Conservation (phyloP, 1,284 basidiomycete genomes). For the Schizophyllum amplum region DNA sequence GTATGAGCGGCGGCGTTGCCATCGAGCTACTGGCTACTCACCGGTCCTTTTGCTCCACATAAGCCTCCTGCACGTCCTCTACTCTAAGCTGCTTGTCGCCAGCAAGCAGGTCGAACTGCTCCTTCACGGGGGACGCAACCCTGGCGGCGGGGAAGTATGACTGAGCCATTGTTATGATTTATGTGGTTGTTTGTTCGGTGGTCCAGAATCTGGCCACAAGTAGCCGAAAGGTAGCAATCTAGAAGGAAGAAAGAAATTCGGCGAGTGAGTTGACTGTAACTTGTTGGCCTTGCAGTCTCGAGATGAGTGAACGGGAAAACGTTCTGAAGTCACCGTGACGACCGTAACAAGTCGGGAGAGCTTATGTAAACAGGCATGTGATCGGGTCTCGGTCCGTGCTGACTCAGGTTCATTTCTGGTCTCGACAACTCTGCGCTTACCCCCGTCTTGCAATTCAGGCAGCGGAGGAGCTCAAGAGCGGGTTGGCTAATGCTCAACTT, state of each 20-base stretch:
- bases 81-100: slow-evolving; percentile 41
- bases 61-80: slow-evolving; percentile 67
- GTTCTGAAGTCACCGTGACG: not conserved
- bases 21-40: slow-evolving; percentile 26
- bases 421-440: too few relatives aligned
- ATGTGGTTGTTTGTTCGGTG: not conserved
- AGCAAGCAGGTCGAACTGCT: not conserved
- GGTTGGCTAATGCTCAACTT: too few relatives aligned
- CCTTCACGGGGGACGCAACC: not conserved
- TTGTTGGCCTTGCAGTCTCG: not conserved
- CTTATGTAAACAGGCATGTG: not conserved
- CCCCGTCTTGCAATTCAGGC: too few relatives aligned
- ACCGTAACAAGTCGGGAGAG: not conserved
- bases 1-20: not conserved
- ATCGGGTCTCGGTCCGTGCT: too few relatives aligned
- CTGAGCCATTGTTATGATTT: not conserved
- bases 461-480: too few relatives aligned
- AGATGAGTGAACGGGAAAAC: not conserved
- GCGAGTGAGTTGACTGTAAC: not conserved
- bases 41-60: slow-evolving; percentile 65
- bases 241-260: not conserved
- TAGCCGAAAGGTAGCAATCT: not conserved
- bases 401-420: too few relatives aligned
- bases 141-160: not conserved
- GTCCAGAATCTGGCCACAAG: not conserved